Evolutionary conservation across 805 yeast genomes (phyloP), one percentile per base, ranked within the genome.

Genomic region (Brettanomyces custersianus): DNA sequence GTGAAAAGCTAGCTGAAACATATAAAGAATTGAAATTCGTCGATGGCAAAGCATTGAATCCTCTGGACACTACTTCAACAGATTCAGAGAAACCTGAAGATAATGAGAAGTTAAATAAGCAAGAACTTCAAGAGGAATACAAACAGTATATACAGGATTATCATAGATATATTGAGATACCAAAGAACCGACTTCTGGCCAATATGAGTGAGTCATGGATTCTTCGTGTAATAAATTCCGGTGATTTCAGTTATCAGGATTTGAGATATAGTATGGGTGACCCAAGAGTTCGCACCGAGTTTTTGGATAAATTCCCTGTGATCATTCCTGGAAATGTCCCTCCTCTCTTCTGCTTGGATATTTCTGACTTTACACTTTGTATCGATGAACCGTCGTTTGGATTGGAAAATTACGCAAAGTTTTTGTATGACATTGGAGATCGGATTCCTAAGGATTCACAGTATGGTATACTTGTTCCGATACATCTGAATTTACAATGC

Each of bases 401-500:
- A 1, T 41, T 66, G 8, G 65, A 64, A 1, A 60, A 71, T 6
- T 59, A 83, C 21, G 70, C 50, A 1, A 62, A 61, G 1, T 69
- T 66, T 40, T 39, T 69, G 24, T 52, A 54, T 37, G 41, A 53
- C 5, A 51, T 60, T 46, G 74, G 72, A 13, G 57, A 73, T 40
- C 68, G 70, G 1, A 74, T 75, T 39, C 85, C 86, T 0, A 64
- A 56, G 32, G 62, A 67, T 34, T 60, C 59, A 36, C 54, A 52
- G 4, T 79, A 77, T 47, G 74, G 83, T 5, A 67, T 77, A 17
- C 55, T 78, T 27, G 51, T 74, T 6, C 77, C 81, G 1, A 40
- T 74, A 33, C 65, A 60, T 33, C 39, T 74, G 8, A 60, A 61
- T n/a, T 46, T 77, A 9, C 59, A 52, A 38, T 68, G 74, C 25